Evolutionary conservation across 2,329 filamentous ascomycete species (phyloP).

Genomic region (Ceratocystiopsis minuta): DNA sequence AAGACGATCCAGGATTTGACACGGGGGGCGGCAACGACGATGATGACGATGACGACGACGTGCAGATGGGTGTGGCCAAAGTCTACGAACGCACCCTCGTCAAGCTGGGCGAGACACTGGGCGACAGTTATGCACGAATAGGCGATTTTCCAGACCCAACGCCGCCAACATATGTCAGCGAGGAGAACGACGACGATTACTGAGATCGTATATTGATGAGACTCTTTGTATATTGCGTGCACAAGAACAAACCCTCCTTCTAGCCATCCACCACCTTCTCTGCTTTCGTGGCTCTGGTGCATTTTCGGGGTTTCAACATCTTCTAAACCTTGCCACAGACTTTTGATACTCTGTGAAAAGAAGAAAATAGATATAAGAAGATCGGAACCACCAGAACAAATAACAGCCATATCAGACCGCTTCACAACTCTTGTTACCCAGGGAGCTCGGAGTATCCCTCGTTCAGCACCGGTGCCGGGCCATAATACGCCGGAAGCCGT

Average conservation of each 20-base stretch:
- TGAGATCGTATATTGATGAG: background rate
- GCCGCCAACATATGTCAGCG: background rate
- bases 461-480: constrained; percentile 4
- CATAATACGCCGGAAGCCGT: constrained; percentile 7
- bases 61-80: constrained; percentile 52
- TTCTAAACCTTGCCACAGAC: no score
- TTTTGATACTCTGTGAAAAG: no score
- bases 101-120: constrained; percentile 51
- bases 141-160: constrained; percentile 1
- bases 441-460: constrained; percentile 7
- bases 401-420: no score
- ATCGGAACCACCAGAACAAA: no score
- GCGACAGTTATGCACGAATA: constrained; percentile 15
- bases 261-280: no score
- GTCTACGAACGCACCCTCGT: constrained; percentile 70
- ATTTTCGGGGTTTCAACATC: no score
- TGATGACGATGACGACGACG: constrained; percentile 14
- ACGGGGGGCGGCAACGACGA: constrained; percentile 11
- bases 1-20: background rate
- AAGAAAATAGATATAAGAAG: no score
- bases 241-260: no score
- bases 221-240: no score
- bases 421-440: background rate
- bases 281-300: no score
- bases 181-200: constrained; percentile 4